Evolutionary conservation across 306 rosid species (phyloP), one percentile per base, ranked within the genome.

Genomic region (Leucaena leucocephala): DNA sequence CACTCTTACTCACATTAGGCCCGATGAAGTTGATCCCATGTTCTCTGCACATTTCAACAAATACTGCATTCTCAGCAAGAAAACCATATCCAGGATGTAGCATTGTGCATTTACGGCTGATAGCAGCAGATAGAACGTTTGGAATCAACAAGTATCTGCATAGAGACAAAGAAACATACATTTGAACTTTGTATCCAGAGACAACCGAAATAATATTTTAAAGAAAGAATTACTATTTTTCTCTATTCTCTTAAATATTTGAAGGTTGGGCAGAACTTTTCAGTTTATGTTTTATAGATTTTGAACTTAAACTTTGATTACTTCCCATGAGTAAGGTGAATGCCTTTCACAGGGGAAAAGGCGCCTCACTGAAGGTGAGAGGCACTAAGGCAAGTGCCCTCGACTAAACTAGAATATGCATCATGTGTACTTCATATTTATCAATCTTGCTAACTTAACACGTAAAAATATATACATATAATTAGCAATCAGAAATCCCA

Each of bases 31-130:
- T 95, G 83, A 95, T 88, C 84, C 98, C 91, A 73, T 93, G 98
- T 59, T 85, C 94, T 82, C 83, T 86, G 83, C 99, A 95, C 97
- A 95, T 93, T 76, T 95, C 94, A 86, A 95, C 99, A 85, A 95
- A 95, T 70, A 83, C 75, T 21, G 97, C 98, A 91, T 95, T 95
- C 88, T 95, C 99, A 39, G 99, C 89, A 64, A 95, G 98, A 83
- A 95, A 93, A 78, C 99, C 99, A 85, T 95, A 95, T 81, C 99
- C 99, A 48, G 99, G 99, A 85, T 95, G 99, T 85, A 95, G 84
- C 99, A 95, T 93, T 13, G 97, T 90, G 80, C 99, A 93, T 39
- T 67, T 80, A 42, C 81, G 91, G 84, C 96, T 91, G 76, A 76
- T 75, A 59, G 99, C 99, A 83, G 99, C 99, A 65, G 98, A 81